Base-by-base conservation (phyloP, 1,284 basidiomycete species). In the Ceratobasidium sp. region DNA sequence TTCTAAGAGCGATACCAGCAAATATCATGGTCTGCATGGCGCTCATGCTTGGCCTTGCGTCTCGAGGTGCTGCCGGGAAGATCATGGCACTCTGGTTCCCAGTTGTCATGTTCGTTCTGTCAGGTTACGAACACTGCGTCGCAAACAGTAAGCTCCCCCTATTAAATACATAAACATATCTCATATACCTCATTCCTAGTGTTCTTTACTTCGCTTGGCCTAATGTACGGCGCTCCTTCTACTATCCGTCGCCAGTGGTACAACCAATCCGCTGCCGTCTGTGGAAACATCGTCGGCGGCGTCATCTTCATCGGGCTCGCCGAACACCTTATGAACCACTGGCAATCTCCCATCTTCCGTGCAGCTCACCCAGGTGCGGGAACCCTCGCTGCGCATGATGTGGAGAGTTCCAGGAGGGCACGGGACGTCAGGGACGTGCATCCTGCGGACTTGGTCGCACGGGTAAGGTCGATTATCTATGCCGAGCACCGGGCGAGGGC, bases 271-370 rank as follows among this genome's bases (percentile, higher is more conserved):
- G 75, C 75, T 18, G 75, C 72, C 16, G 71, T 61, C 23, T 64
- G 75, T 26, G 75, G 75, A n/a, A 76, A 76, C 55, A 38, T 73
- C 55, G 72, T 76, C 35, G 75, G 75, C 44, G 75, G 75, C 38
- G 74, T 72, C 8, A 35, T 76, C 38, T 64, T 75, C 23, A 73
- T 76, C 35, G 75, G 59, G 21, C 54, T 59, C 18, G 61, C 50
- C 26, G 74, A 73, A 54, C 75, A 76, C 54, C 47, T 70, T 14
- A 76, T 76, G 75, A 76, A 76, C 54, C 75, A 76, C 50, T 76
- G 75, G 75, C 44, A 63, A 50, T 70, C 74, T 23, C 44, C 70
- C 23, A 59, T 76, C 18, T 38, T 38, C 35, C 35, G 35, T 11
- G 4, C 35, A 5, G 35, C 35, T 38, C 35, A 38, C 35, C 35